Evolutionary conservation across 2,329 filamentous ascomycete genomes (phyloP), one percentile per base, ranked within the genome.

Genomic region (Hysterium pulicare): DNA sequence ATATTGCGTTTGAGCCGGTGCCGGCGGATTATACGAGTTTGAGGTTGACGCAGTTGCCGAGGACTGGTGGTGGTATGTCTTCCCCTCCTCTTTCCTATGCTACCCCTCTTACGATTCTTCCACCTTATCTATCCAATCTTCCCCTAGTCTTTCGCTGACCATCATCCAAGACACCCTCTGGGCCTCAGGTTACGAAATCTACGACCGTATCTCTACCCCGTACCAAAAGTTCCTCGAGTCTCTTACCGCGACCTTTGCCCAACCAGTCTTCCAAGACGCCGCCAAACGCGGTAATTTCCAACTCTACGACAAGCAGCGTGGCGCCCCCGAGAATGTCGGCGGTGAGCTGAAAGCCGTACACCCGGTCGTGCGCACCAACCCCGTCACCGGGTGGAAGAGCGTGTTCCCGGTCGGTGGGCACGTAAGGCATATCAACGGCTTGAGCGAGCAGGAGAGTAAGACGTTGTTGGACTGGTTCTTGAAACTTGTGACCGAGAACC

Each of bases 341-440:
- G 60, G 60, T 4, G 64, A 71, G 0, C 62, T 83, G 19, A 67
- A 63, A 13, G 72, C 79, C 0, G 62, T 74, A 0, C 79, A 83
- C 51, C 79, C 79, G 0, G 71, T 83, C 1, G 69, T 83, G 2
- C 72, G 79, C n/a, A 83, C 80, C 5, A 82, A 84, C 49, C 80
- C 81, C 0, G 79, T 83, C 0, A 83, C 79, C 0, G 79, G 79
- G 0, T 83, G 80, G 79, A 82, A 81, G 63, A 45, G 68, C 46
- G 64, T 79, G 13, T 78, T 65, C 41, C 64, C 66, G 2, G 53
- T 72, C 10, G 71, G 66, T 26, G 59, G 48, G 32, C 70, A 54
- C 57, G 61, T 58, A n/a, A 60, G 59, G 38, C 56, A 53, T 17
- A 69, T 77, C 57, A 75, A 77, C 41, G 74, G 68, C 41, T 44